Conservation (phyloP, 768 basidiomycete genomes). For the Lactarius tabidus region DNA sequence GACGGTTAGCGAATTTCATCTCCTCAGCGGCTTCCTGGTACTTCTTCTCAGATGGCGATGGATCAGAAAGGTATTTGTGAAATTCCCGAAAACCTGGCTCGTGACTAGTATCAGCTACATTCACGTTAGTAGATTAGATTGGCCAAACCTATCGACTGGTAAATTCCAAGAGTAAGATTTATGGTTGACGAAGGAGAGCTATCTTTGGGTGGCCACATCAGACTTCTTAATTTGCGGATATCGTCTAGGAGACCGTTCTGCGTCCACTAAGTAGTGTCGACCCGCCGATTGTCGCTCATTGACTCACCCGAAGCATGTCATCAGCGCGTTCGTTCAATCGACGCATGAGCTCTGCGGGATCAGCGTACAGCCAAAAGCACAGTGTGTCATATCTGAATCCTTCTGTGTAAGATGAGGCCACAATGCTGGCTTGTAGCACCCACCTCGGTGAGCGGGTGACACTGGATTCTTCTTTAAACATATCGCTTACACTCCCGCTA, state of each 20-base stretch:
- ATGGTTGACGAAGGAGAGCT: conserved; percentile 3
- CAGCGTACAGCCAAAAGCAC: conserved; percentile 88
- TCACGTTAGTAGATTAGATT: neutral
- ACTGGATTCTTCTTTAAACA: conserved; percentile 59
- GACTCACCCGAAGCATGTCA: conserved; percentile 76
- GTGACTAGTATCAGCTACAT: neutral
- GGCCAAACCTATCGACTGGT: conserved; percentile 81
- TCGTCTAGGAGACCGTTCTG: conserved; percentile 68
- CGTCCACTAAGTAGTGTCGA: conserved; percentile 11
- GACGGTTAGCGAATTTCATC: conserved; percentile 84
- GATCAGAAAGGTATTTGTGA: conserved; percentile 52
- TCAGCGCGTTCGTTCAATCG: conserved; percentile 81
- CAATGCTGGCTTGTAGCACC: neutral
- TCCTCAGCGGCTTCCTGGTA: conserved; percentile 57
- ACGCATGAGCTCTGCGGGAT: conserved; percentile 53
- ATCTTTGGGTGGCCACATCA: conserved; percentile 21
- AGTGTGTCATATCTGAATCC: conserved; percentile 70
- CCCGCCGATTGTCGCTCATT: neutral
- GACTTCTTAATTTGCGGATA: conserved; percentile 50
- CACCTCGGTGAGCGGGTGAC: conserved; percentile 49
- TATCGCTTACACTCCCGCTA: conserved; percentile 60
- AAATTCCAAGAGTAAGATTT: conserved; percentile 84
- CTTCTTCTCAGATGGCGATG: conserved; percentile 36
- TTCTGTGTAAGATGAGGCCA: neutral
- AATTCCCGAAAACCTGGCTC: conserved; percentile 89